Evolutionary conservation across 495 filamentous ascomycete genomes (phyloP), one percentile per base, ranked within the genome.

Genomic region (Hypomontagnella monticulosa): DNA sequence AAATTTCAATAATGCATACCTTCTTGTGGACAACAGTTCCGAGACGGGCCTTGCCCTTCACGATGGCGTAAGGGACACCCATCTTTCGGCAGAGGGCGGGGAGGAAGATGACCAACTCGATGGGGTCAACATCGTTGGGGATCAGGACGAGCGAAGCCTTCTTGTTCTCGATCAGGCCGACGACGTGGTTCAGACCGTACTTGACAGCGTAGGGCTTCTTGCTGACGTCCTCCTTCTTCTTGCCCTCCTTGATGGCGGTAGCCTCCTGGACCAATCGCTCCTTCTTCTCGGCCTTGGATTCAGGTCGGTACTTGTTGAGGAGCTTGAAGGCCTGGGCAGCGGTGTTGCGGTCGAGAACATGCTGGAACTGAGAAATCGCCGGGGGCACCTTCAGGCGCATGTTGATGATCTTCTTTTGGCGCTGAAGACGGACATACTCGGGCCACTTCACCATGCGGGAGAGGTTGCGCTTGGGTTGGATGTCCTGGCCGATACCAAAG

Each of bases 21-120:
- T 99, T 99, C 88, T 99, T 96, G 91, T 98, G 96, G 74, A 99
- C 93, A 72, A 98, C 93, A 61, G 95, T 97, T 72, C 96, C 96
- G 73, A 98, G 91, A 81, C 96, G 88, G 70, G 96, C 94, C 89
- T 99, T 99, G 82, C 96, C 96, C 90, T 98, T 99, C 76, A 98
- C 88, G 75, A 99, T 99, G 76, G 93, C 94, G 80, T 97, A 99
- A 55, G 96, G 96, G 69, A 99, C 87, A 83, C 96, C 96, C 93
- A 99, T 98, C 92, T 99, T 99, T 81, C 92, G 89, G 90, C 96
- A 99, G 73, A 99, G 88, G 77, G 96, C 93, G 67, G 96, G 96
- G 57, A 99, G 87, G 92, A 96, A 99, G 82, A 98, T 89, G 79
- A 99, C 96, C 72, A 99, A 81, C 87, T 99, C 96, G 81, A 99